phyloP scores from a whole-genome alignment of 495 filamentous ascomycete species.

The Penicillium goetzii region DNA sequence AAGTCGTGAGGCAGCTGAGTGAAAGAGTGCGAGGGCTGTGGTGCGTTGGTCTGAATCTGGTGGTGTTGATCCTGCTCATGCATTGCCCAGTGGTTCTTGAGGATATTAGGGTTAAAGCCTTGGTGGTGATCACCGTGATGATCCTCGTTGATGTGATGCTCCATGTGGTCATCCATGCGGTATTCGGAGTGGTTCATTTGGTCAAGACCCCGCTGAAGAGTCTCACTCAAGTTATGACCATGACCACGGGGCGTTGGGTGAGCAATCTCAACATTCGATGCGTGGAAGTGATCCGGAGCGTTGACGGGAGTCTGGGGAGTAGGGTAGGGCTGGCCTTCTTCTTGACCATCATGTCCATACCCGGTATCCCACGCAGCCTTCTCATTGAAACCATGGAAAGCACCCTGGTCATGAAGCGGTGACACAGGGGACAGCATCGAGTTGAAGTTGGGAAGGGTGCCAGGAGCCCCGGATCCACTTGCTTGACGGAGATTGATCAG shows the following conservation, averaged over 20 bases:
- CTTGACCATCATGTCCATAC: constrained; percentile 29
- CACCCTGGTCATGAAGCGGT: constrained; percentile 43
- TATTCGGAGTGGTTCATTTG: constrained; percentile 71
- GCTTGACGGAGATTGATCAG: constrained; percentile 47
- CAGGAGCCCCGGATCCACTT: constrained; percentile 35
- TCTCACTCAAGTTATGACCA: constrained; percentile 67
- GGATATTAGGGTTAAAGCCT: constrained; percentile 39
- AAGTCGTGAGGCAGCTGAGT: constrained; percentile 44
- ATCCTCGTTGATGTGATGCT: constrained; percentile 69
- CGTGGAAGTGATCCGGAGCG: constrained; percentile 48
- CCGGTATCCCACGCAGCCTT: constrained; percentile 36
- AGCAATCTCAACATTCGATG: constrained; percentile 60
- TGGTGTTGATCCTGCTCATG: constrained; percentile 37
- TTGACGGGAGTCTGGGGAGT: constrained; percentile 40
- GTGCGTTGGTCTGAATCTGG: constrained; percentile 14
- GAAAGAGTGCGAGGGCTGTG: constrained; percentile 28
- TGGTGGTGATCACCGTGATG: constrained; percentile 42
- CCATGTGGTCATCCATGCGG: constrained; percentile 73
- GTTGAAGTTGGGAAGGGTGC: constrained; percentile 41
- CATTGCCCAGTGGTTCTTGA: constrained; percentile 47
- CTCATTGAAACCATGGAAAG: constrained; percentile 40
- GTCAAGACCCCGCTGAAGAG: constrained; percentile 82
- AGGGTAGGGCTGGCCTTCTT: constrained; percentile 36
- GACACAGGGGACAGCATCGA: constrained; percentile 53
- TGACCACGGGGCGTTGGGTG: constrained; percentile 68